Base-by-base conservation (phyloP, 208 protist genomes). In the Wallacemonas sp. region DNA sequence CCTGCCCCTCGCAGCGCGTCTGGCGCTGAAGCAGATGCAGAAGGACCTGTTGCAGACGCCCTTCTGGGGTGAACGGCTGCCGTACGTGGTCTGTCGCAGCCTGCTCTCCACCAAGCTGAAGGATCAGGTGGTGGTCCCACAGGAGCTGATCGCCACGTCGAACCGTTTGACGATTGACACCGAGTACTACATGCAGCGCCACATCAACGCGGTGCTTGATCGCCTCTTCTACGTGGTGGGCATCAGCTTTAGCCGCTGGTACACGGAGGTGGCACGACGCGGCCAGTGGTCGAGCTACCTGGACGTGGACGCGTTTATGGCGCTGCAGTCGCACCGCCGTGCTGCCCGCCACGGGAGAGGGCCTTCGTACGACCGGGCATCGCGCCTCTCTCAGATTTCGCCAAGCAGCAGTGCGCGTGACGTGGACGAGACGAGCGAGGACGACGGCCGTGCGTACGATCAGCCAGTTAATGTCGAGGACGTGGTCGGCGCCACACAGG, bases 211-310 rank as follows among this genome's bases (percentile, higher is more conserved):
- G 39, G 68, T 82, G 15, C 77, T 96, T 10, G 83, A 94, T 57
- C 85, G 91, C 37, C 73, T 96, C 45, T 88, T 96, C 50, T 85
- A 82, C 63, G 68, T 86, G 13, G 70, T 92, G 29, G 80, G 81
- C n/a, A 62, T 94, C 26, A 87, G 76, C 70, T 78, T 81, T 68
- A 68, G 68, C 26, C 57, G 46, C 33, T 91, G 83, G 81, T 90
- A 82, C 54, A 59, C 59, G 19, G 38, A 66, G 29, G 85, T 93
- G 79, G 80, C 84, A 30, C 77, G 77, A 2, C 73, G 74, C 0
- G 71, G 80, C 34, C 61, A 57, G 50, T 57, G 50, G 50, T 4
- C 50, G 6, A 57, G 50, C 50, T 57, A 57, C 50, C 12, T 57
- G 50, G 32, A 39, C 19, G 50, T 57, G 15, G 50, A 34, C 0